Evolutionary conservation across 176 grass and related monocot genomes (phyloP).

Genomic region (Dendrocalamus sinicus): DNA sequence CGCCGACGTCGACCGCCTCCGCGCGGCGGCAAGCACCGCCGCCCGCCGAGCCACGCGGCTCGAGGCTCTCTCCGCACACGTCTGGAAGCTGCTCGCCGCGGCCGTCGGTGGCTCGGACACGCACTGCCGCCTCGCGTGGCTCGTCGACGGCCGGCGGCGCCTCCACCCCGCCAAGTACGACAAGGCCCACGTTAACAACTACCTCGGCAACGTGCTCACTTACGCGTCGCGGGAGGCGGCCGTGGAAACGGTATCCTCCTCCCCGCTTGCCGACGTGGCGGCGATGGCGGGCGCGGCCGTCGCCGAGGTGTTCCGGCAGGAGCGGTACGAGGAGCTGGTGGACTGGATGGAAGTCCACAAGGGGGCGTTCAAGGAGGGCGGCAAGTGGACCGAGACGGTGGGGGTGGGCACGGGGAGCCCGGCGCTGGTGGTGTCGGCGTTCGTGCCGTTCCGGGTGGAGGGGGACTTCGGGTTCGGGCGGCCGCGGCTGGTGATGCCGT

Average conservation of each 20-base stretch:
- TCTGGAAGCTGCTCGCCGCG: constrained; percentile 71
- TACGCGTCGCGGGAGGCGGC: constrained; percentile 57
- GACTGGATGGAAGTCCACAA: constrained; percentile 82
- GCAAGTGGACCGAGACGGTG: constrained; percentile 75
- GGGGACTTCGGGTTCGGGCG: constrained; percentile 66
- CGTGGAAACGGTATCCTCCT: constrained; percentile 23
- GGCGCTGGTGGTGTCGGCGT: constrained; percentile 55
- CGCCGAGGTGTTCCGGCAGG: constrained; percentile 48
- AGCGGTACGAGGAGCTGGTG: constrained; percentile 70
- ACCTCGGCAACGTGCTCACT: constrained; percentile 69
- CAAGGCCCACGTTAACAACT: neutral
- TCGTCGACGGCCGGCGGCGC: constrained; percentile 60
- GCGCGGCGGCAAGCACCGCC: constrained; percentile 28
- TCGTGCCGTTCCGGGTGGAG: constrained; percentile 54
- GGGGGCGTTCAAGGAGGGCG: constrained; percentile 37
- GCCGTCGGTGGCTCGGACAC: constrained; percentile 45
- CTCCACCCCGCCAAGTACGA: constrained; percentile 44
- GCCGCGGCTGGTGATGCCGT: constrained; percentile 55
- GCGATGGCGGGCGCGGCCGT: constrained; percentile 45
- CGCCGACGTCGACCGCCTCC: constrained; percentile 56
- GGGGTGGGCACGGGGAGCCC: constrained; percentile 61
- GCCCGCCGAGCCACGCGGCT: constrained; percentile 48
- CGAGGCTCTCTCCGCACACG: constrained; percentile 65
- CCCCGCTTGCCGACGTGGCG: constrained; percentile 46
- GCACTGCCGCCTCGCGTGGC: constrained; percentile 68